phyloP scores from a whole-genome alignment of 305 asterid genomes.

The Fraxinus angustifolia region DNA sequence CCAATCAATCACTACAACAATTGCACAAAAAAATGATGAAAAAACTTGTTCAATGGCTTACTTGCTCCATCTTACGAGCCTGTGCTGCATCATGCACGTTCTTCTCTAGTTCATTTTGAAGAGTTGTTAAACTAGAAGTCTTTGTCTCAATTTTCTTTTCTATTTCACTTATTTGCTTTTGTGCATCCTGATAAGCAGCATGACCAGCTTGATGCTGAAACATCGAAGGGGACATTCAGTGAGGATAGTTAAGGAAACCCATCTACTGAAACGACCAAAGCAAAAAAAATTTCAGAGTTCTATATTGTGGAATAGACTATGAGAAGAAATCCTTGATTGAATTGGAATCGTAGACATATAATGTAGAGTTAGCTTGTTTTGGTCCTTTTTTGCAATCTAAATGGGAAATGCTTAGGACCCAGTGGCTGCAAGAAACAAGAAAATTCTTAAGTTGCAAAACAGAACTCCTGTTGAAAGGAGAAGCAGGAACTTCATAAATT shows the following conservation, averaged over 20 bases:
- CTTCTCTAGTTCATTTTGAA: slow-evolving; percentile 28
- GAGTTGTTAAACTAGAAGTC: slow-evolving; percentile 40
- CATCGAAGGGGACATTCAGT: slow-evolving; percentile 15
- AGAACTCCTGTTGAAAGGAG: not conserved
- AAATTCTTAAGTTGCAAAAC: not conserved
- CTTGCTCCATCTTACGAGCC: not conserved
- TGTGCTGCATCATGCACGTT: not conserved
- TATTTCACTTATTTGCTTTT: slow-evolving; percentile 61
- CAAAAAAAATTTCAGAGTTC: not conserved
- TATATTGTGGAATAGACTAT: not conserved
- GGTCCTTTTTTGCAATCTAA: not conserved
- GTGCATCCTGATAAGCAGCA: slow-evolving; percentile 81
- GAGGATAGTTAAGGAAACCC: not conserved
- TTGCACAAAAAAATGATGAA: not conserved
- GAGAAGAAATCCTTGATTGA: not conserved
- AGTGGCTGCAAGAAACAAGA: not conserved
- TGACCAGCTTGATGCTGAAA: slow-evolving; percentile 79
- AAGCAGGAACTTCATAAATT: not conserved
- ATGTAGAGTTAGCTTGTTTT: not conserved
- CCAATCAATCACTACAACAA: slow-evolving; percentile 2
- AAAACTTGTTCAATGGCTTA: not conserved
- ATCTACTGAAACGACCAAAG: not conserved
- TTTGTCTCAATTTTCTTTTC: slow-evolving; percentile 50
- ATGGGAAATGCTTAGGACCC: not conserved
- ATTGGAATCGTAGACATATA: not conserved